Percentiles rank a stretch among this genome's conserved stretches.
phyloP scores from a whole-genome alignment of 768 basidiomycete genomes.

The Trametes cubensis region DNA sequence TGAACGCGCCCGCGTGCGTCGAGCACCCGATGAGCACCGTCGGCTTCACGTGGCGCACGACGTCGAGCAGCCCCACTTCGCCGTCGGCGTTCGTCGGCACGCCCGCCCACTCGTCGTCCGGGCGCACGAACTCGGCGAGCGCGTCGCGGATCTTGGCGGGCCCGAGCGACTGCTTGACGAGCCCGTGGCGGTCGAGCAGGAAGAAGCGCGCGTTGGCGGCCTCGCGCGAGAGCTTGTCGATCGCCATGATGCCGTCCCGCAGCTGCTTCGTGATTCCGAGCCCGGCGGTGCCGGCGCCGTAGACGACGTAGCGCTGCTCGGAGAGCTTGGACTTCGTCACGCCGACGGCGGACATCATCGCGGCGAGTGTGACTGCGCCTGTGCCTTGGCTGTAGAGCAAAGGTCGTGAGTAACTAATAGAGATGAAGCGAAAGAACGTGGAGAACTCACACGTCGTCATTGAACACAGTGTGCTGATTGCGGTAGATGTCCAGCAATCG shows the following conservation, averaged over 20 bases:
- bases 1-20: conserved; percentile 77
- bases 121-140: conserved; percentile 57
- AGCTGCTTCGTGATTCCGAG: conserved; percentile 78
- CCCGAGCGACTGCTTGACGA: conserved; percentile 56
- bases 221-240: conserved; percentile 48
- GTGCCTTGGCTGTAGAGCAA: conserved; percentile 61
- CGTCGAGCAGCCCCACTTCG: conserved; percentile 61
- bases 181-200: conserved; percentile 70
- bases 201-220: conserved; percentile 72
- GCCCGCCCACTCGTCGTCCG: conserved; percentile 57
- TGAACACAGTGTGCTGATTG: conserved; percentile 70
- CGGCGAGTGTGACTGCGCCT: conserved; percentile 73
- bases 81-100: conserved; percentile 41
- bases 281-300: conserved; percentile 83
- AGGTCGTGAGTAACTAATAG: background rate
- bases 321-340: conserved; percentile 65
- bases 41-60: conserved; percentile 71
- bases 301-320: conserved; percentile 78
- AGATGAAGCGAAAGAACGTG: background rate
- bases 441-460: conserved; percentile 76
- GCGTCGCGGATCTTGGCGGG: conserved; percentile 47
- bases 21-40: conserved; percentile 87
- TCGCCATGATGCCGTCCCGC: conserved; percentile 70
- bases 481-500: conserved; percentile 64
- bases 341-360: conserved; percentile 66